Evolutionary conservation across 371 early-diverging fungal species (phyloP).

Genomic region (Choanephora cucurbitarum): DNA sequence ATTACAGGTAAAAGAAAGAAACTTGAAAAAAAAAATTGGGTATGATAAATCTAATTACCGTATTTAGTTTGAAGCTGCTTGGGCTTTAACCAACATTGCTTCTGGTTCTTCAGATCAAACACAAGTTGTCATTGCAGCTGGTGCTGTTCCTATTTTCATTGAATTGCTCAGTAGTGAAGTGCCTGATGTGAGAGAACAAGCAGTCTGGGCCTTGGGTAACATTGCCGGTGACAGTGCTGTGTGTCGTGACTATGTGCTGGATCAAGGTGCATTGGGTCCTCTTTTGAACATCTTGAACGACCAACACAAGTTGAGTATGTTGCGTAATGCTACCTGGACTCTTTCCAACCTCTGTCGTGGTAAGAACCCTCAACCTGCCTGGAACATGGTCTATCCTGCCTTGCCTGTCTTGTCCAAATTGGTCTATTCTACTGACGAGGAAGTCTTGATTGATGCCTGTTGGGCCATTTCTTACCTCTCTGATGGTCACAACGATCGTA

Average conservation of each 20-base stretch:
- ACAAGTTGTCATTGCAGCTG: constrained; percentile 89
- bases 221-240: constrained; percentile 99
- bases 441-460: constrained; percentile 97
- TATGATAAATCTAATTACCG: too few relatives aligned
- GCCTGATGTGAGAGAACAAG: constrained; percentile 98
- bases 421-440: constrained; percentile 89
- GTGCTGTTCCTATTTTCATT: constrained; percentile 95
- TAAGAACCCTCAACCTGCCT: constrained; percentile 94
- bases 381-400: constrained; percentile 82
- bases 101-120: constrained; percentile 98
- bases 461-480: constrained; percentile 99
- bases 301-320: constrained; percentile 88
- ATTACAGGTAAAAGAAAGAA: constrained; percentile 94
- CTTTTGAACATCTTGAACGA: constrained; percentile 85
- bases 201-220: constrained; percentile 99
- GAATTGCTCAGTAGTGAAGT: constrained; percentile 85
- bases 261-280: constrained; percentile 82
- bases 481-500: constrained; percentile 94
- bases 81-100: constrained; percentile 99
- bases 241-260: constrained; percentile 94
- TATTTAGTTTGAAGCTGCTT: constrained; percentile 98
- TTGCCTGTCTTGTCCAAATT: constrained; percentile 89
- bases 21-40: too few relatives aligned
- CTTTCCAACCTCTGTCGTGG: constrained; percentile 99
- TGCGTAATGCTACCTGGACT: constrained; percentile 99